Conservation (phyloP, 768 basidiomycete genomes). For the Auriscalpium microsporum region DNA sequence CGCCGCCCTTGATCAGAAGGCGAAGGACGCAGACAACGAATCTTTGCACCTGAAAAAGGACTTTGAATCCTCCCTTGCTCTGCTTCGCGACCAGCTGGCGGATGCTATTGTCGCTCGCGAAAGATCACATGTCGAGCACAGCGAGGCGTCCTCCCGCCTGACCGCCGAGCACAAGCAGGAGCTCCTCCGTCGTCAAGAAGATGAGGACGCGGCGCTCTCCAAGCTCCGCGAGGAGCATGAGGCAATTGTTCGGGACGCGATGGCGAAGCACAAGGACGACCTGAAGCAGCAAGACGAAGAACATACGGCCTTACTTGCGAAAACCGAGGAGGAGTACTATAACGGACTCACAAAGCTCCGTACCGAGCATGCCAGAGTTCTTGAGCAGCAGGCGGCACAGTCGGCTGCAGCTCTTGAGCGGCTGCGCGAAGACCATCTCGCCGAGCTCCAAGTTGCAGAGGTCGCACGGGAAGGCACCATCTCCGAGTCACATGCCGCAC, state of each 20-base stretch:
- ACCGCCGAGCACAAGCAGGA: slow-evolving; percentile 28
- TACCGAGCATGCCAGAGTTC: slow-evolving; percentile 55
- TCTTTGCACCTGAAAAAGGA: slow-evolving; percentile 41
- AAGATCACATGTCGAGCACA: slow-evolving; percentile 44
- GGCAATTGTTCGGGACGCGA: slow-evolving; percentile 39
- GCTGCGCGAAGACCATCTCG: slow-evolving; percentile 68
- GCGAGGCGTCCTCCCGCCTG: slow-evolving; percentile 51
- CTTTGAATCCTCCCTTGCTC: slow-evolving; percentile 32
- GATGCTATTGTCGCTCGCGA: slow-evolving; percentile 23
- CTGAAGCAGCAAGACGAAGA: slow-evolving; percentile 57
- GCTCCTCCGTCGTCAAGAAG: slow-evolving; percentile 44
- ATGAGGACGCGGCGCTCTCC: slow-evolving; percentile 40
- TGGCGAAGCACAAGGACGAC: slow-evolving; percentile 44
- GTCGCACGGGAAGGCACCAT: slow-evolving; percentile 67
- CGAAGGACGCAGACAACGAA: slow-evolving; percentile 32
- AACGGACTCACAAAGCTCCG: slow-evolving; percentile 73
- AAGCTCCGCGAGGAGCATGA: slow-evolving; percentile 46
- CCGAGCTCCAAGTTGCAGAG: slow-evolving; percentile 64
- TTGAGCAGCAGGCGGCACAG: slow-evolving; percentile 56
- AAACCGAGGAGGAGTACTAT: slow-evolving; percentile 77
- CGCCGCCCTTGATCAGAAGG: slow-evolving; percentile 33
- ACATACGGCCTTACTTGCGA: slow-evolving; percentile 46
- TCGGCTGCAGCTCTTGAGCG: slow-evolving; percentile 56
- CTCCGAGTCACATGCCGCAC: slow-evolving; percentile 65
- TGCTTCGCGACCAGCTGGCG: slow-evolving; percentile 24